Evolutionary conservation across 2,329 filamentous ascomycete species (phyloP).

Genomic region (Geosmithia morbida): DNA sequence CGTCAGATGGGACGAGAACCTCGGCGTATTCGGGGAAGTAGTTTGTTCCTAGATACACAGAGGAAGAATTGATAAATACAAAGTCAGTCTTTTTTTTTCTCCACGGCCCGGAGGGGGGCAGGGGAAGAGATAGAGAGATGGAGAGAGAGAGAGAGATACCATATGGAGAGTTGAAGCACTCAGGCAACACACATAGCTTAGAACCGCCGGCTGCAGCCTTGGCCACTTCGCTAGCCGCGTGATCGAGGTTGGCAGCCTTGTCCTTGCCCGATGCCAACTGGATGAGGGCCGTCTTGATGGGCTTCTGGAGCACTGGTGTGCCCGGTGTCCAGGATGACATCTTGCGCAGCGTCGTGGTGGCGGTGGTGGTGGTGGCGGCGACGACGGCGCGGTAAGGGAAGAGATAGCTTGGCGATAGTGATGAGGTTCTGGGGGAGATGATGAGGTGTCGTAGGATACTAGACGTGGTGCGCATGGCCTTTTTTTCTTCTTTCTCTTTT

Average conservation of each 20-base stretch:
- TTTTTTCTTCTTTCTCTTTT: no score
- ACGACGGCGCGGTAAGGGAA: neutral
- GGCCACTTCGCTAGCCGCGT: constrained; percentile 69
- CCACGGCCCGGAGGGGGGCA: no score
- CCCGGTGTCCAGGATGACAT: constrained; percentile 14
- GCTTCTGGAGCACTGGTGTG: constrained; percentile 49
- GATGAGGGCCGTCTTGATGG: constrained; percentile 66
- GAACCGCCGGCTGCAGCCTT: constrained; percentile 66
- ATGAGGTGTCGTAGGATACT: neutral
- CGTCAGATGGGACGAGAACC: constrained; percentile 64
- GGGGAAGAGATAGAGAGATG: neutral
- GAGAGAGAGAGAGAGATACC: constrained; percentile 35
- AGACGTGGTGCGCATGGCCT: constrained; percentile 1
- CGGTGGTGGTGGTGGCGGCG: neutral
- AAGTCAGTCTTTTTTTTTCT: no score
- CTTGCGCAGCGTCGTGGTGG: constrained; percentile 11
- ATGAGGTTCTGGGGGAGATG: neutral
- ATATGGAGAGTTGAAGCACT: constrained; percentile 99
- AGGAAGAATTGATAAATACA: no score
- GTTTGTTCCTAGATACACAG: constrained; percentile 17
- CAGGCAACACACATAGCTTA: constrained; percentile 79
- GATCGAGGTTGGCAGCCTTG: constrained; percentile 71
- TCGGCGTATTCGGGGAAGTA: constrained; percentile 91
- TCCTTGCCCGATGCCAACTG: constrained; percentile 71
- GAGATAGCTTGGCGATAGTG: no score